phyloP scores from a whole-genome alignment of 192 early-diverging fungal species.

The Entomortierella lignicola region DNA sequence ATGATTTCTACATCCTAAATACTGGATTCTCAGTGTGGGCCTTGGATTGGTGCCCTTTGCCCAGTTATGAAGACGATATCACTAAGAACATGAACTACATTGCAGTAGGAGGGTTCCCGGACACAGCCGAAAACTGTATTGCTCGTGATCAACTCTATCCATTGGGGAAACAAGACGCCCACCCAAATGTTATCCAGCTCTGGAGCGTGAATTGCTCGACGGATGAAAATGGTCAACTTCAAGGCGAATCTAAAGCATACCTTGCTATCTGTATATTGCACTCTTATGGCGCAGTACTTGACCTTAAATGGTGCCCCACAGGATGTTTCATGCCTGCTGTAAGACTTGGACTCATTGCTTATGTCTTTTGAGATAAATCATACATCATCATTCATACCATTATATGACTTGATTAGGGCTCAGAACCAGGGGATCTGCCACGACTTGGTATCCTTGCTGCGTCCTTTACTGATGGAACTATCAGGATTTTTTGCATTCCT shows the following conservation, averaged over 20 bases:
- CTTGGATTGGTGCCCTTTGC: constrained; percentile 33
- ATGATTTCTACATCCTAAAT: constrained; percentile 38
- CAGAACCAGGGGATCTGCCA: neutral
- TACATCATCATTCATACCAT: neutral
- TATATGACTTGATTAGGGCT: neutral
- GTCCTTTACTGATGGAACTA: constrained; percentile 30
- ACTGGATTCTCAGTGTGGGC: constrained; percentile 45
- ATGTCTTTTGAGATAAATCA: neutral
- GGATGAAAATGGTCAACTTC: constrained; percentile 20
- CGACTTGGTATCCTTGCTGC: constrained; percentile 39
- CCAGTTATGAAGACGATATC: neutral
- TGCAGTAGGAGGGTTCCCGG: constrained; percentile 45
- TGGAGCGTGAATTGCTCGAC: constrained; percentile 40
- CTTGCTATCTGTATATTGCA: constrained; percentile 38
- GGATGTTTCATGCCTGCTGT: constrained; percentile 37
- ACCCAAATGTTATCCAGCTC: constrained; percentile 46
- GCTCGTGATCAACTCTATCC: constrained; percentile 40
- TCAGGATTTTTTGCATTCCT: constrained; percentile 38
- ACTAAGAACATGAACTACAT: constrained; percentile 17
- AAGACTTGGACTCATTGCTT: neutral
- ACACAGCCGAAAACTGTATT: constrained; percentile 46
- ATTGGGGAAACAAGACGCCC: constrained; percentile 44
- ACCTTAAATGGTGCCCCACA: constrained; percentile 49
- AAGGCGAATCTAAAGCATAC: constrained; percentile 11
- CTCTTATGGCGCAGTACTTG: constrained; percentile 39